Percentiles rank a stretch among this genome's conserved stretches.
Conservation (phyloP, 2,329 filamentous ascomycete genomes). For the Beauveria pseudobassiana region DNA sequence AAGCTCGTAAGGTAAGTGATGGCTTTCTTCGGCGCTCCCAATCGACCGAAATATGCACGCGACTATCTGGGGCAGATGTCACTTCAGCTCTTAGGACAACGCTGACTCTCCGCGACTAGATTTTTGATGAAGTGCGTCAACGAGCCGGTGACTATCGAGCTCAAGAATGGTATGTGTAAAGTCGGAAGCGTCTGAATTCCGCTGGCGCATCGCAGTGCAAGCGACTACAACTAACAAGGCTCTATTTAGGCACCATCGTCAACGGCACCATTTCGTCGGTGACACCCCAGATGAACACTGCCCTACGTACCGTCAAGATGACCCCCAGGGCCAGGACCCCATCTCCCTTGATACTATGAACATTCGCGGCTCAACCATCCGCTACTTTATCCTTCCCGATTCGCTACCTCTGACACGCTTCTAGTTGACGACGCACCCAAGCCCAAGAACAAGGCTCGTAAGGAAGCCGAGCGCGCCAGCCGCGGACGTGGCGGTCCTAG, state of each 20-base stretch:
- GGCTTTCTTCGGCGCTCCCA: background rate
- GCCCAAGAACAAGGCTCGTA: slow-evolving; percentile 98
- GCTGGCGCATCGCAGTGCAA: background rate
- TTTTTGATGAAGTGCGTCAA: slow-evolving; percentile 99
- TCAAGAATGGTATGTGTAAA: slow-evolving; percentile 79
- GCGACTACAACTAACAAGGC: background rate
- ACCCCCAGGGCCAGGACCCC: slow-evolving; percentile 81
- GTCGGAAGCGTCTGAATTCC: background rate
- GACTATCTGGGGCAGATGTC: slow-evolving; percentile 31
- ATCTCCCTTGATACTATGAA: slow-evolving; percentile 92
- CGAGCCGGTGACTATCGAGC: slow-evolving; percentile 95
- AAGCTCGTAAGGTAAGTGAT: slow-evolving; percentile 86
- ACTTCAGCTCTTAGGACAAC: background rate
- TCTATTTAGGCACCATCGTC: slow-evolving; percentile 71
- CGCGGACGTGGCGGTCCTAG: slow-evolving; percentile 46
- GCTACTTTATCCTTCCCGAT: slow-evolving; percentile 95
- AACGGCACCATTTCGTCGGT: slow-evolving; percentile 96
- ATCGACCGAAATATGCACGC: slow-evolving; percentile 17
- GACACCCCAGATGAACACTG: slow-evolving; percentile 97
- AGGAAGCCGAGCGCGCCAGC: slow-evolving; percentile 64
- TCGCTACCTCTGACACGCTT: slow-evolving; percentile 86
- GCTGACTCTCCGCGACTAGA: slow-evolving; percentile 42
- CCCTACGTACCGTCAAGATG: slow-evolving; percentile 94
- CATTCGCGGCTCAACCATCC: slow-evolving; percentile 89
- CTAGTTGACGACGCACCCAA: slow-evolving; percentile 95